Conservation (phyloP, 2,329 filamentous ascomycete genomes). For the Pestalotiopsis sp. region DNA sequence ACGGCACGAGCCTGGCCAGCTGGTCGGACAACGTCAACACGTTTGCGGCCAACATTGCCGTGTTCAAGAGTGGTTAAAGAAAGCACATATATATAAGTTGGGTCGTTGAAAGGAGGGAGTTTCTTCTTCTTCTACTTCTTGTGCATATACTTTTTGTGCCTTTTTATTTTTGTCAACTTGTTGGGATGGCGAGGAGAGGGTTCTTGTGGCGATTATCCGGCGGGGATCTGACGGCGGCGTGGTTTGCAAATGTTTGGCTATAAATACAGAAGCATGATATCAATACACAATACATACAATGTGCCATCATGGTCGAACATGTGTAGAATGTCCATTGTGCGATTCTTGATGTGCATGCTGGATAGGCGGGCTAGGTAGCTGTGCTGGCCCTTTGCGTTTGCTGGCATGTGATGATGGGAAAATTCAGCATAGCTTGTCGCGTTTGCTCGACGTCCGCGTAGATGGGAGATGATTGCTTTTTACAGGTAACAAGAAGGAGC, state of each 20-base stretch:
- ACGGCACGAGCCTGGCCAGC: slow-evolving; percentile 31
- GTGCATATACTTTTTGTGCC: neutral
- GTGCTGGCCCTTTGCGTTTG: neutral
- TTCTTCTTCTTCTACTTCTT: neutral
- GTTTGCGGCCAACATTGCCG: slow-evolving; percentile 32
- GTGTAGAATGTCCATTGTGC: neutral
- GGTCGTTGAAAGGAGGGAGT: no score
- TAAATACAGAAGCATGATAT: slow-evolving; percentile 11
- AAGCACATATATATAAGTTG: neutral
- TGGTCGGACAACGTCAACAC: slow-evolving; percentile 35
- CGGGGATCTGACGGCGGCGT: neutral
- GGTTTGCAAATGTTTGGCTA: slow-evolving; percentile 14
- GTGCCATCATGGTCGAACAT: neutral
- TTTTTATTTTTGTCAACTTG: neutral
- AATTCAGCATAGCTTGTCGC: no score
- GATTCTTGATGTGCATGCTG: no score
- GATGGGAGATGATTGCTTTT: no score
- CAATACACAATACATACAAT: neutral
- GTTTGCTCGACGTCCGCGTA: no score
- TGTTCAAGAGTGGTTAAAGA: slow-evolving; percentile 22
- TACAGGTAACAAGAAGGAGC: neutral
- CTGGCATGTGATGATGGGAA: neutral
- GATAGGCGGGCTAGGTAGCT: no score
- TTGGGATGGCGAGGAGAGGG: neutral
- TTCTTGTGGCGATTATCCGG: neutral